A percentile compares a stretch with the other conserved stretches of the same genome.
Conservation (phyloP, 768 basidiomycete genomes). For the Exsudoporus frostii region DNA sequence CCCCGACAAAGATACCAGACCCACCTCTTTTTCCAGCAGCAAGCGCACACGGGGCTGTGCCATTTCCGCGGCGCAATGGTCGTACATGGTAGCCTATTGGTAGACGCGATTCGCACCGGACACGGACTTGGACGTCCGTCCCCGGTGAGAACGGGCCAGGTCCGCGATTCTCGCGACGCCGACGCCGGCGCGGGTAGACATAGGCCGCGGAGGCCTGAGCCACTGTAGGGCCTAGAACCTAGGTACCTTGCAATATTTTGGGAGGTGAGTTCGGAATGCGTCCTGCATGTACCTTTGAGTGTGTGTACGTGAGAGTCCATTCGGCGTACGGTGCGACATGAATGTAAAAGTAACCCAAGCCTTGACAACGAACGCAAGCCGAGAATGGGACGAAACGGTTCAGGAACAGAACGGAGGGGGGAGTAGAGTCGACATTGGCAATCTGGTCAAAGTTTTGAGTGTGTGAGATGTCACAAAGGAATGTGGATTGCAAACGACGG, state of each 20-base stretch:
- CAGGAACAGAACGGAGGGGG: background rate
- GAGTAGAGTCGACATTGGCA: no score
- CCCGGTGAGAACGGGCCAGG: background rate
- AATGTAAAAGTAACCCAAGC: background rate
- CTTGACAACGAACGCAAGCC: background rate
- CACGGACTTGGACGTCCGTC: background rate
- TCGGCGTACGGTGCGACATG: background rate
- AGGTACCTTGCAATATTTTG: background rate
- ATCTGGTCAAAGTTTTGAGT: background rate
- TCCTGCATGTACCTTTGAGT: background rate
- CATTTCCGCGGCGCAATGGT: slow-evolving; percentile 1
- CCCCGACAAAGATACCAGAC: no score
- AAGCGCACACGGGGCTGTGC: background rate
- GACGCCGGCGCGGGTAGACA: background rate
- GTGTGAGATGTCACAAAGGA: background rate
- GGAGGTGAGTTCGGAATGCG: background rate
- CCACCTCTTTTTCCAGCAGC: background rate
- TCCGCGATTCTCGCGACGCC: background rate
- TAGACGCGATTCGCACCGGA: background rate
- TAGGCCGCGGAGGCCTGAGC: background rate
- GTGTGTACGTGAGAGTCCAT: background rate
- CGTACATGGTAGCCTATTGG: no score
- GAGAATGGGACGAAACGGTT: background rate
- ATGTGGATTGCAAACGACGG: background rate
- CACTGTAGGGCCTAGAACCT: background rate